These are phyloP conservation scores for Mortierella sp. DNA, from an alignment of 371 early-diverging fungal genomes.

Conservation along the genomic window DNA sequence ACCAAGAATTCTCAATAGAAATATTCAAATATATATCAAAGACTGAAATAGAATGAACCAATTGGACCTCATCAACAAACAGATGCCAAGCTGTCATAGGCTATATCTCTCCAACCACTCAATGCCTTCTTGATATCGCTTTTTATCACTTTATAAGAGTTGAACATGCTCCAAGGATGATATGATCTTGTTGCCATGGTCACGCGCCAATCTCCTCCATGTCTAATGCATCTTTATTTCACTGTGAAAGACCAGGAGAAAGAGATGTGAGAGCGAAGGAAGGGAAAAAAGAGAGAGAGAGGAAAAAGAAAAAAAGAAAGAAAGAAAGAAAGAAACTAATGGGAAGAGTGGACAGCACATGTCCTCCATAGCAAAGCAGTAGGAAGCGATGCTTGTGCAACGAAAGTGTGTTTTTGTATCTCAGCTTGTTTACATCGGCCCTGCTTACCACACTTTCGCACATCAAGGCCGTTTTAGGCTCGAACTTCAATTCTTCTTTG, in stretches of 20 bases:
- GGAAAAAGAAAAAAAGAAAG: not conserved
- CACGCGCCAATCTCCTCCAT: too few species aligned
- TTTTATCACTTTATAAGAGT: not conserved
- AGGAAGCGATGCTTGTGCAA: slow-evolving; percentile 18
- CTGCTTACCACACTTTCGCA: slow-evolving; percentile 19
- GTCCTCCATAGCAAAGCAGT: not conserved
- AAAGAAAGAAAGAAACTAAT: not conserved
- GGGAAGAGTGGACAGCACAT: not conserved
- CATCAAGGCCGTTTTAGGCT: too few species aligned
- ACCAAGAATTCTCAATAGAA: too few species aligned
- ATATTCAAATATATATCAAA: too few species aligned
- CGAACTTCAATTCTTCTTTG: slow-evolving; percentile 1
- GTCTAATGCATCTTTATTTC: too few species aligned
- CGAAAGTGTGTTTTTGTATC: slow-evolving; percentile 14
- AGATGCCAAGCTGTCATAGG: too few species aligned
- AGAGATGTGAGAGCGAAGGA: slow-evolving; percentile 1
- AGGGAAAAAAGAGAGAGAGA: slow-evolving; percentile 1
- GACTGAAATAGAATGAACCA: slow-evolving; percentile 5
- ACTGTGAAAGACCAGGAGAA: not conserved
- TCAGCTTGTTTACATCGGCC: slow-evolving; percentile 7
- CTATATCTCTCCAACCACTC: too few species aligned
- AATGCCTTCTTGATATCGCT: too few species aligned
- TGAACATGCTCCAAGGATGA: not conserved
- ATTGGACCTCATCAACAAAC: not conserved
- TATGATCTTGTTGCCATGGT: too few species aligned